Conservation (phyloP, 305 asterid genomes). For the Fraxinus paxiana region DNA sequence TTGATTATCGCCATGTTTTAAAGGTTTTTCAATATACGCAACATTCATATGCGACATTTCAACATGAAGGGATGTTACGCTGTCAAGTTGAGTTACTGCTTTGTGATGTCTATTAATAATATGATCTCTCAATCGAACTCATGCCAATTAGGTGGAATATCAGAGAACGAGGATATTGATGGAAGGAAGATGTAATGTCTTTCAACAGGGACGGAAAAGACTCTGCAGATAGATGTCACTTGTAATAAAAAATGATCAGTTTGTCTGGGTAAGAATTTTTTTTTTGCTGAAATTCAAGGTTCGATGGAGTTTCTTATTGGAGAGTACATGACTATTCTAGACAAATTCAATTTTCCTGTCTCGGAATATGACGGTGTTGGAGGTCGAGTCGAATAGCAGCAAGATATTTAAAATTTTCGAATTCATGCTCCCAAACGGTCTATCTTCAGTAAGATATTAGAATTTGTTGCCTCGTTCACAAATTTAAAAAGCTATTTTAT, state of each 20-base stretch:
- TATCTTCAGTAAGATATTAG: not conserved
- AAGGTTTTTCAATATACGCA: too few relatives aligned
- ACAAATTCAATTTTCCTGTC: not conserved
- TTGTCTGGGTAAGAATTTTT: not conserved
- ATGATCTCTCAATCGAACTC: not conserved
- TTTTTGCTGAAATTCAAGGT: not conserved
- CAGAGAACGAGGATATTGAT: not conserved
- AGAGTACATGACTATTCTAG: not conserved
- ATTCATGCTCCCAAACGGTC: not conserved
- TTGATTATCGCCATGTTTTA: too few relatives aligned
- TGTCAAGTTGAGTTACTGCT: not conserved
- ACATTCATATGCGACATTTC: not conserved
- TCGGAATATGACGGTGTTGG: not conserved
- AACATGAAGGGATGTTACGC: not conserved
- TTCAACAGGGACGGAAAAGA: not conserved
- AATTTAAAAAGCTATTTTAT: not conserved
- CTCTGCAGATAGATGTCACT: not conserved
- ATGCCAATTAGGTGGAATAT: not conserved
- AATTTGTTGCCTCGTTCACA: not conserved
- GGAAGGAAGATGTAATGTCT: not conserved
- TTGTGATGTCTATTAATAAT: not conserved
- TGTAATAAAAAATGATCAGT: too few relatives aligned
- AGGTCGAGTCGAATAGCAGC: not conserved
- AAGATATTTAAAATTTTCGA: too few relatives aligned
- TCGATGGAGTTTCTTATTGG: not conserved